Evolutionary conservation across 2,329 filamentous ascomycete genomes (phyloP).

Genomic region (Fusarium robinianum): DNA sequence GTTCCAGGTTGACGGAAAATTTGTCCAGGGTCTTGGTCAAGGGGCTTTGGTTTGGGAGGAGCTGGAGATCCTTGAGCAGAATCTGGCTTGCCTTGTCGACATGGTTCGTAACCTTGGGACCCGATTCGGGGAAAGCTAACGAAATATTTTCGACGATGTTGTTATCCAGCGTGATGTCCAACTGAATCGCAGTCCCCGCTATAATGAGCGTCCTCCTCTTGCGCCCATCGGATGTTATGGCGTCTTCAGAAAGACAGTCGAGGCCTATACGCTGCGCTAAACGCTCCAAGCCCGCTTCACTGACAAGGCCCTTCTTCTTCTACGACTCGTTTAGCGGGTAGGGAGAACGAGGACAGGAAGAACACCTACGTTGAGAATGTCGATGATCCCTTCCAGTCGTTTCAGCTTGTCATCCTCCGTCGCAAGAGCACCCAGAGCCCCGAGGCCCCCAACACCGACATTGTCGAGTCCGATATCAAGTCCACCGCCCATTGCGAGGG

Average conservation of each 20-base stretch:
- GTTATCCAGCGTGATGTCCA: constrained; percentile 66
- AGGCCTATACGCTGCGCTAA: constrained; percentile 70
- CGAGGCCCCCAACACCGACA: constrained; percentile 54
- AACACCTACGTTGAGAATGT: constrained; percentile 52
- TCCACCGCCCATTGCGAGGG: constrained; percentile 53
- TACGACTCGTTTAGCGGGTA: constrained; percentile 18
- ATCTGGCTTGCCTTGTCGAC: constrained; percentile 67
- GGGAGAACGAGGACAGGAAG: neutral
- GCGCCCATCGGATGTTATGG: constrained; percentile 51
- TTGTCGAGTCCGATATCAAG: constrained; percentile 60
- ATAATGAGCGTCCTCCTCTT: constrained; percentile 63
- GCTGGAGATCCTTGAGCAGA: constrained; percentile 66
- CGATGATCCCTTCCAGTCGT: constrained; percentile 57
- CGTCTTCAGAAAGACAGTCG: constrained; percentile 63
- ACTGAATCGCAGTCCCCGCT: constrained; percentile 62
- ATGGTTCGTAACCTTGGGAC: constrained; percentile 62
- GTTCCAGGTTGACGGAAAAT: constrained; percentile 74
- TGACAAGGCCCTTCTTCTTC: constrained; percentile 66
- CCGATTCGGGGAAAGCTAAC: constrained; percentile 65
- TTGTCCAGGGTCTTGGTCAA: constrained; percentile 71
- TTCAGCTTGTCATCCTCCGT: constrained; percentile 60
- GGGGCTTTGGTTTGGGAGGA: constrained; percentile 62
- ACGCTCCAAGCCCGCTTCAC: constrained; percentile 74
- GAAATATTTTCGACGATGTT: constrained; percentile 66
- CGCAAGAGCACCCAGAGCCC: constrained; percentile 47